These are phyloP conservation scores for Raffaelea arxii DNA, from an alignment of 2,329 filamentous ascomycete genomes.

Conservation along the genomic window DNA sequence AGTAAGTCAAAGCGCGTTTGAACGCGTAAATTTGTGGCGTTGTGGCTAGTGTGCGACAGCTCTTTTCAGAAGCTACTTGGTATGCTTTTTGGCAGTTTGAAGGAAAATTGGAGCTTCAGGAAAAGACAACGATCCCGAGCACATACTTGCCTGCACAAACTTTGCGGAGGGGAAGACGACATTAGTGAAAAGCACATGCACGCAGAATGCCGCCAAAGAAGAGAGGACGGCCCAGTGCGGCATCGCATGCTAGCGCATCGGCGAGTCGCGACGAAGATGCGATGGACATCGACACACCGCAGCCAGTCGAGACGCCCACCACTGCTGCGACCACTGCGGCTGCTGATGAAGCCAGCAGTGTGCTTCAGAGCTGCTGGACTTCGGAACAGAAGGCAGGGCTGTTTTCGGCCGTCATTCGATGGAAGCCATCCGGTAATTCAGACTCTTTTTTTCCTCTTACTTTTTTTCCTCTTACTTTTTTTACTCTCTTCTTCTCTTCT, in stretches of 20 bases:
- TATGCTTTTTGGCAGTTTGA: too few relatives aligned
- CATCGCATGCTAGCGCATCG: slow-evolving; percentile 24
- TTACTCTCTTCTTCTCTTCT: too few relatives aligned
- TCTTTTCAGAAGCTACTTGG: too few relatives aligned
- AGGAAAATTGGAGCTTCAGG: too few relatives aligned
- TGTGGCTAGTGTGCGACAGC: too few relatives aligned
- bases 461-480: too few relatives aligned
- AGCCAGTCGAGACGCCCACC: slow-evolving; percentile 40
- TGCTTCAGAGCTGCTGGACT: slow-evolving; percentile 69
- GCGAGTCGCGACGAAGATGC: slow-evolving; percentile 45
- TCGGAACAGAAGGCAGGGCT: slow-evolving; percentile 90
- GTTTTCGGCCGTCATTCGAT: slow-evolving; percentile 85
- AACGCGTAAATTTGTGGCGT: background rate
- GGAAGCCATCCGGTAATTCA: slow-evolving; percentile 82
- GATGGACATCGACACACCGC: slow-evolving; percentile 49
- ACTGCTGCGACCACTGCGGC: slow-evolving; percentile 23
- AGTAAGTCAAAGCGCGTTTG: background rate
- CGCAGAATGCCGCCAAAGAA: slow-evolving; percentile 51
- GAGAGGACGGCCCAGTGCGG: slow-evolving; percentile 51
- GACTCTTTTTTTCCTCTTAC: too few relatives aligned
- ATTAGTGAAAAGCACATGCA: too few relatives aligned
- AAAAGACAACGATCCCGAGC: too few relatives aligned
- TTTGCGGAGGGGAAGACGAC: too few relatives aligned
- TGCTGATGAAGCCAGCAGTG: slow-evolving; percentile 27
- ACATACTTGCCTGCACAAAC: too few relatives aligned